Evolutionary conservation across 805 yeast species (phyloP).

Genomic region (Nakazawaea holstii): DNA sequence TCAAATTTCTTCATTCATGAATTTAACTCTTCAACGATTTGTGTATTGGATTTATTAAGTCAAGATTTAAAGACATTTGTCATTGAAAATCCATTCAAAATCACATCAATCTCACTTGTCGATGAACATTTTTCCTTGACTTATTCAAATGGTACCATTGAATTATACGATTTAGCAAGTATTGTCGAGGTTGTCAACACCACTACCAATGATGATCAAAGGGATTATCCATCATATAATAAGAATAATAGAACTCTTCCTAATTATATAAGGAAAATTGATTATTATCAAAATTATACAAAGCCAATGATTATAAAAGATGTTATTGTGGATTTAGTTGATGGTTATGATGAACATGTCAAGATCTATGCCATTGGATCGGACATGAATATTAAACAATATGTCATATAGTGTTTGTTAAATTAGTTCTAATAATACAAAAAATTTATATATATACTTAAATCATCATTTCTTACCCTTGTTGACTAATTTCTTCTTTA

Average conservation of each 20-base stretch:
- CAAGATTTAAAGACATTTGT: not conserved
- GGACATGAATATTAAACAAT: not conserved
- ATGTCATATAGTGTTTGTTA: not conserved
- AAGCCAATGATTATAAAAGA: slow-evolving; percentile 1
- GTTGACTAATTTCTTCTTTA: slow-evolving; percentile 71
- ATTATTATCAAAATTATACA: not conserved
- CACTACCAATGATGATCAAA: not conserved
- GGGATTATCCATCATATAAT: not conserved
- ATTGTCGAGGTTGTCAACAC: not conserved
- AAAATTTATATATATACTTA: not conserved
- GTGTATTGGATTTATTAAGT: not conserved
- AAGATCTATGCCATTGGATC: not conserved
- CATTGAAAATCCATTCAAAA: not conserved
- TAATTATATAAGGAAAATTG: not conserved
- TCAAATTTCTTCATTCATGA: slow-evolving; percentile 1
- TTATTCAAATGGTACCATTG: slow-evolving; percentile 6
- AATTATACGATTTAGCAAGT: not conserved
- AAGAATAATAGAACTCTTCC: not conserved
- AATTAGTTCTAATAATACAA: no score
- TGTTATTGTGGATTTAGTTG: not conserved
- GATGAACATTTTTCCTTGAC: not conserved
- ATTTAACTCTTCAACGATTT: not conserved
- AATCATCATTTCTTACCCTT: slow-evolving; percentile 30
- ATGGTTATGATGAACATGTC: not conserved
- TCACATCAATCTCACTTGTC: not conserved